Base-by-base conservation (phyloP, 1,139 yeast species). In the Geotrichum klebahnii region DNA sequence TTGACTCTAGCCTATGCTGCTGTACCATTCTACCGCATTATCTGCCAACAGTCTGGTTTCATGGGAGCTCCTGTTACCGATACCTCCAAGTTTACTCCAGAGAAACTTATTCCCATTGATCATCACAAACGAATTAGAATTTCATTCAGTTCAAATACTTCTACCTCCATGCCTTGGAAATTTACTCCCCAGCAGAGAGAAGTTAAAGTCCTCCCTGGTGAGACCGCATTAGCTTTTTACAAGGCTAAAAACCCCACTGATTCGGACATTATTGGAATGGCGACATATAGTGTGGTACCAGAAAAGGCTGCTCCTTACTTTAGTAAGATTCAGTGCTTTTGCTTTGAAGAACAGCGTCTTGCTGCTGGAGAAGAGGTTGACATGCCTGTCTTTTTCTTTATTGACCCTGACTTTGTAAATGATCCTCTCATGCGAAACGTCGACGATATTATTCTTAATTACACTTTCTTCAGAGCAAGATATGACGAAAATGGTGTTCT, bases 311-410 rank as follows among this genome's bases (percentile, higher is more conserved):
- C 97, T 0, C 96, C 89, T 4, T 94, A 92, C 68, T 92, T 92
- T 72, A 87, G 88, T 71, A 92, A 92, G 69, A 92, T 92, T 62
- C 98, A 92, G 67, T 92, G 99, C 68, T 92, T 92, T 71, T 92
- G 99, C 66, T 92, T 94, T 65, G 99, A 92, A 70, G 98, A 92
- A 66, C 99, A 92, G 68, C 78, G 88, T 66, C 74, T 92, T 57
- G 78, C 83, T 52, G 96, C 97, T 1, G 97, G 97, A 5, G 99
- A 94, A 70, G 97, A 92, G 66, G 96, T 94, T 14, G 99, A 94
- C 64, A 92, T 94, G 98, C 99, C 99, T 0, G 90, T 92, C 16
- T 94, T 94, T 71, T 94, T 94, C 77, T 94, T 94, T 68, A 86
- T 94, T 51, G 99, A 94, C 65, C 99, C 99, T 0, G 98, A 94